Evolutionary conservation across 495 filamentous ascomycete species (phyloP).

Genomic region (Penicillium bovifimosum): DNA sequence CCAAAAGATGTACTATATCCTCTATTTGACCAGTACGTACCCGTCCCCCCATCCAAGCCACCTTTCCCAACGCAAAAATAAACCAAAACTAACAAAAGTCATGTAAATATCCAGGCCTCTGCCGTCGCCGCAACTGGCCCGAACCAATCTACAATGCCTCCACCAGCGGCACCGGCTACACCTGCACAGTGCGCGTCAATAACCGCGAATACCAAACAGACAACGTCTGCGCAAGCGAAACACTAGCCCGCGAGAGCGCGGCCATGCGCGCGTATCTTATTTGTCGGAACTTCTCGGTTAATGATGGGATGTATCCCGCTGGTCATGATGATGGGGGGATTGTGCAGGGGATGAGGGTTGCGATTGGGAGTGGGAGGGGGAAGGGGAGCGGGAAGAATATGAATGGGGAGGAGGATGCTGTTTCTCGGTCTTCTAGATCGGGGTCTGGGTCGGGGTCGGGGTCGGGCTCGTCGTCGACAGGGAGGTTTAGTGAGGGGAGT

Average conservation of each 20-base stretch:
- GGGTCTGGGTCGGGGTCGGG: too few relatives aligned
- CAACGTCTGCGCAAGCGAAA: conserved; percentile 70
- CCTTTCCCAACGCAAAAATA: background rate
- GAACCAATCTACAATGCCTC: conserved; percentile 88
- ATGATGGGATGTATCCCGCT: conserved; percentile 83
- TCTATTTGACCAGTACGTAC: conserved; percentile 62
- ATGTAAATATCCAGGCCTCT: conserved; percentile 69
- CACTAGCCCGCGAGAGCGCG: conserved; percentile 85
- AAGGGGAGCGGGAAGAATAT: background rate
- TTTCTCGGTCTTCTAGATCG: too few relatives aligned
- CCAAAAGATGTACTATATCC: conserved; percentile 58
- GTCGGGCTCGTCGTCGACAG: too few relatives aligned
- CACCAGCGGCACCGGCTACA: conserved; percentile 59
- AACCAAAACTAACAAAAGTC: conserved; percentile 2
- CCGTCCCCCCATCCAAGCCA: conserved; percentile 6
- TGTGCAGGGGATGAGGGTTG: conserved; percentile 79
- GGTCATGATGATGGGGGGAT: conserved; percentile 68
- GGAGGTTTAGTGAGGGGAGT: too few relatives aligned
- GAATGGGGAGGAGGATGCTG: background rate
- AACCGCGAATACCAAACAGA: conserved; percentile 95
- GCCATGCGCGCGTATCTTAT: conserved; percentile 97
- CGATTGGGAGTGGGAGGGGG: conserved; percentile 42
- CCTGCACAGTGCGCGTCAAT: conserved; percentile 91
- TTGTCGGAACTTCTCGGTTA: conserved; percentile 97
- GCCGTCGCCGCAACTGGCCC: conserved; percentile 90